Percentiles rank a stretch among this genome's conserved stretches.
phyloP scores from a whole-genome alignment of 225 moss, liverwort and hornwort species.

The Bryoerythrophyllum caledonicum region DNA sequence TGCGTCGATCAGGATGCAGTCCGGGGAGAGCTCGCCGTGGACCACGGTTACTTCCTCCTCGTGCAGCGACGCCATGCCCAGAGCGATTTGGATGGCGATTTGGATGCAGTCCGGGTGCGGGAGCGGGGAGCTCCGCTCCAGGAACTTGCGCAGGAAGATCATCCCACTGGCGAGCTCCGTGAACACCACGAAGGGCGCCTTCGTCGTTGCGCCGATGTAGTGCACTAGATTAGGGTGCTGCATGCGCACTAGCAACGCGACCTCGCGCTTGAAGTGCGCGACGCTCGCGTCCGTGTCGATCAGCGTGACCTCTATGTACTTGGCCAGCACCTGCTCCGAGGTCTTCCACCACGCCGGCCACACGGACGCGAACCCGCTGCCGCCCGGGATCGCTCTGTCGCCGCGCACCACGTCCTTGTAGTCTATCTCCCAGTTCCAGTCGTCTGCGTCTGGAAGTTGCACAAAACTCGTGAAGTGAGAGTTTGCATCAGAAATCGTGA shows the following conservation, averaged over 20 bases:
- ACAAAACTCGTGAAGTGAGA: not conserved
- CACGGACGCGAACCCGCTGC: conserved; percentile 44
- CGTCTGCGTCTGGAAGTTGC: conserved; percentile 38
- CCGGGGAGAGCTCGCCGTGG: conserved; percentile 52
- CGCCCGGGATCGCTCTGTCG: conserved; percentile 24
- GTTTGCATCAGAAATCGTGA: too few species aligned
- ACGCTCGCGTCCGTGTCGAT: conserved; percentile 39
- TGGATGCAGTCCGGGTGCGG: conserved; percentile 13
- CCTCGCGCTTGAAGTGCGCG: conserved; percentile 38
- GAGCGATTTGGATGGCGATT: conserved; percentile 47
- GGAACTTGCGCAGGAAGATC: conserved; percentile 41
- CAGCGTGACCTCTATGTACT: conserved; percentile 42
- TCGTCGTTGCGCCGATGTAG: conserved; percentile 42
- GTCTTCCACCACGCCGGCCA: conserved; percentile 42
- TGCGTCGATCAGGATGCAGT: conserved; percentile 44
- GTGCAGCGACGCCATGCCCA: conserved; percentile 49
- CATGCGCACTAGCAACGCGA: conserved; percentile 38
- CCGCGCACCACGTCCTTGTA: conserved; percentile 41
- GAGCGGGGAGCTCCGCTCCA: conserved; percentile 12
- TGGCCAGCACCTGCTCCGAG: conserved; percentile 46
- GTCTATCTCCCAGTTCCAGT: conserved; percentile 50
- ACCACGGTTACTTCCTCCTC: conserved; percentile 46
- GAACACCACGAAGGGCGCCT: conserved; percentile 44
- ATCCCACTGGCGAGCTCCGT: conserved; percentile 36
- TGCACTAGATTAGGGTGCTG: conserved; percentile 53